phyloP scores from a whole-genome alignment of 139 green algal genomes.

The Pleodorina starrii region DNA sequence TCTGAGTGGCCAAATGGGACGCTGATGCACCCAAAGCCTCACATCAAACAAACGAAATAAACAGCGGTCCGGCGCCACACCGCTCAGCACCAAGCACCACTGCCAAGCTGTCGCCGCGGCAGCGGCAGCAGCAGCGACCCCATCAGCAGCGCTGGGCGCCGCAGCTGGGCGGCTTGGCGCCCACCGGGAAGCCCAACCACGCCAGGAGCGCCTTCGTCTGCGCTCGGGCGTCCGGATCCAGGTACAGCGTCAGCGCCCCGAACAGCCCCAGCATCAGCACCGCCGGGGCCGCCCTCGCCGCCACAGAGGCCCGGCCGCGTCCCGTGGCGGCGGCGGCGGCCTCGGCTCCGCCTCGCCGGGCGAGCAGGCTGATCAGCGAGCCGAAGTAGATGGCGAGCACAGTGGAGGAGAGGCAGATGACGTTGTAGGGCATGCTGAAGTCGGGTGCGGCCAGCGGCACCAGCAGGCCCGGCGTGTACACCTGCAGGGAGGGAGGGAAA shows the following conservation, averaged over 20 bases:
- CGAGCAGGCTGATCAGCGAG: slow-evolving; percentile 68
- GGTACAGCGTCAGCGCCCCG: slow-evolving; percentile 50
- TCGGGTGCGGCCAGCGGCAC: slow-evolving; percentile 89
- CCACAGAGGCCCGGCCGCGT: background rate
- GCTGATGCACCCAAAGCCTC: too few species aligned
- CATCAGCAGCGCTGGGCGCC: background rate
- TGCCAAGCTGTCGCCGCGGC: too few species aligned
- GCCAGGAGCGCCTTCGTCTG: background rate
- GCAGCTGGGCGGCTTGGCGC: slow-evolving; percentile 44
- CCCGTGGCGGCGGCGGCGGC: background rate
- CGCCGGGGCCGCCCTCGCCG: slow-evolving; percentile 28
- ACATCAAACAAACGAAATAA: too few species aligned
- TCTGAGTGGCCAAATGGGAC: too few species aligned
- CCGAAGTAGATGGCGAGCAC: slow-evolving; percentile 87
- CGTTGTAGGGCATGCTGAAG: slow-evolving; percentile 98
- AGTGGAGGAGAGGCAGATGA: slow-evolving; percentile 91
- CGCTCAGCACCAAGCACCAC: too few species aligned
- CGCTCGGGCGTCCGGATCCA: slow-evolving; percentile 64
- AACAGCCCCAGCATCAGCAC: slow-evolving; percentile 55
- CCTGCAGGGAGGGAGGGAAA: slow-evolving; percentile 21
- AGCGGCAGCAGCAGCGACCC: too few species aligned
- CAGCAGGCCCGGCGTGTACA: slow-evolving; percentile 73
- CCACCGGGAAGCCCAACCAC: background rate
- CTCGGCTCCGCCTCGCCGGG: slow-evolving; percentile 10
- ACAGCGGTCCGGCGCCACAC: too few species aligned